These are phyloP conservation scores for Kodamaea hsintzibuensis DNA, from an alignment of 805 yeast species.

Conservation along the genomic window DNA sequence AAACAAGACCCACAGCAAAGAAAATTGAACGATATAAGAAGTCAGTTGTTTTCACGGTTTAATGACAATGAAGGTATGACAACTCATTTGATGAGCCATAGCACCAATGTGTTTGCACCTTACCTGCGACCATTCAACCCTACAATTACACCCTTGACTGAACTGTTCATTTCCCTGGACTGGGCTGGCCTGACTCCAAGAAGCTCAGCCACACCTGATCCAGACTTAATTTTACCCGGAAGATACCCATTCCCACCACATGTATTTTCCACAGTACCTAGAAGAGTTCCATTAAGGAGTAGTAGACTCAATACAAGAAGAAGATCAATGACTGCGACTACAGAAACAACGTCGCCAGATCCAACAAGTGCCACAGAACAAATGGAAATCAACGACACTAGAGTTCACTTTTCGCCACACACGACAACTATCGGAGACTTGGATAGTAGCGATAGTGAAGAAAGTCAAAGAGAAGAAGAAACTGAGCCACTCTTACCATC, in stretches of 20 bases:
- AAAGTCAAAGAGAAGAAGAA: slow-evolving; percentile 6
- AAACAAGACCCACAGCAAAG: slow-evolving; percentile 18
- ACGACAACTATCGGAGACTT: slow-evolving; percentile 14
- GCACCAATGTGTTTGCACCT: slow-evolving; percentile 42
- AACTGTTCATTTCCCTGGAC: slow-evolving; percentile 34
- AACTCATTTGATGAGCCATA: slow-evolving; percentile 26
- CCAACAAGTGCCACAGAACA: not conserved
- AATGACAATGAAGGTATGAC: slow-evolving; percentile 20
- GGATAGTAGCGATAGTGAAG: slow-evolving; percentile 8
- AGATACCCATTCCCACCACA: slow-evolving; percentile 25
- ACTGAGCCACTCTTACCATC: slow-evolving; percentile 5
- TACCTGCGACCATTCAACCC: slow-evolving; percentile 37
- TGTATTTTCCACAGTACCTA: not conserved
- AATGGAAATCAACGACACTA: slow-evolving; percentile 1
- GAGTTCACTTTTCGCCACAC: slow-evolving; percentile 13
- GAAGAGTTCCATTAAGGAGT: slow-evolving; percentile 7
- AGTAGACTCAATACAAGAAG: slow-evolving; percentile 5
- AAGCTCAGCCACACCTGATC: slow-evolving; percentile 15
- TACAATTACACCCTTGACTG: slow-evolving; percentile 39
- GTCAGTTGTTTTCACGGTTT: slow-evolving; percentile 16
- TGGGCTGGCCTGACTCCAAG: slow-evolving; percentile 24
- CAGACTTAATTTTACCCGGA: slow-evolving; percentile 32
- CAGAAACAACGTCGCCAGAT: slow-evolving; percentile 4
- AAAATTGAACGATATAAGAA: slow-evolving; percentile 15
- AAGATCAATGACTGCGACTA: slow-evolving; percentile 5